phyloP scores from a whole-genome alignment of 1,139 yeast genomes.

The Taphrina deformans region DNA sequence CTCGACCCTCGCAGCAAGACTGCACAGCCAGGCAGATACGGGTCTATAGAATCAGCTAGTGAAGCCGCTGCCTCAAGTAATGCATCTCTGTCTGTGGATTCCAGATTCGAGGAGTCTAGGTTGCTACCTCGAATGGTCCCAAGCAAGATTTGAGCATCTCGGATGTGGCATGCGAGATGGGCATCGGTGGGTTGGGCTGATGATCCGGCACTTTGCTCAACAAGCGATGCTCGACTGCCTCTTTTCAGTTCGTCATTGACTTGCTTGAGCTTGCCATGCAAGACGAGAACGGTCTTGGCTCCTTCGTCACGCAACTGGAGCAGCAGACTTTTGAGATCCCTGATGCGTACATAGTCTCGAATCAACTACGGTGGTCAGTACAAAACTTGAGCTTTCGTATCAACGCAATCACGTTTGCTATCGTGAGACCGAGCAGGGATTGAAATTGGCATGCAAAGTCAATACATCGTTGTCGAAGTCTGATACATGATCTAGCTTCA shows the following conservation, averaged over 20 bases:
- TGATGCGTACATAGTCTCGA: background rate
- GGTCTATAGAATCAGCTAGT: background rate
- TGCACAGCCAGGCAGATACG: slow-evolving; percentile 3
- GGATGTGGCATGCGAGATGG: background rate
- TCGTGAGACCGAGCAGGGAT: background rate
- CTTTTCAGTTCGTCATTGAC: background rate
- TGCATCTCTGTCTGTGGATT: background rate
- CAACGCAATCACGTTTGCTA: background rate
- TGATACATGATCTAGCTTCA: slow-evolving; percentile 3
- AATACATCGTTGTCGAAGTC: background rate
- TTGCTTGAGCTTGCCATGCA: slow-evolving; percentile 1
- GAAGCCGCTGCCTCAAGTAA: background rate
- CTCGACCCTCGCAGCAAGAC: background rate
- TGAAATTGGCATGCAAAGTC: slow-evolving; percentile 3
- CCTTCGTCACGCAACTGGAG: background rate
- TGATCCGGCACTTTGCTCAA: background rate
- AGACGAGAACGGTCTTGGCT: background rate
- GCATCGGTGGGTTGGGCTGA: background rate
- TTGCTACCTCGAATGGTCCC: background rate
- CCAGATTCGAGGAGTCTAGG: background rate
- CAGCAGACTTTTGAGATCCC: background rate
- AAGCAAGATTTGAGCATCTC: slow-evolving; percentile 1
- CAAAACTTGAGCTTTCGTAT: background rate
- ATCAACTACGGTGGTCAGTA: background rate
- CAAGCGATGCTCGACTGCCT: background rate